Evolutionary conservation across 176 grass and related monocot genomes (phyloP), one percentile per base, ranked within the genome.

Genomic region (Eremochloa ophiuroides): DNA sequence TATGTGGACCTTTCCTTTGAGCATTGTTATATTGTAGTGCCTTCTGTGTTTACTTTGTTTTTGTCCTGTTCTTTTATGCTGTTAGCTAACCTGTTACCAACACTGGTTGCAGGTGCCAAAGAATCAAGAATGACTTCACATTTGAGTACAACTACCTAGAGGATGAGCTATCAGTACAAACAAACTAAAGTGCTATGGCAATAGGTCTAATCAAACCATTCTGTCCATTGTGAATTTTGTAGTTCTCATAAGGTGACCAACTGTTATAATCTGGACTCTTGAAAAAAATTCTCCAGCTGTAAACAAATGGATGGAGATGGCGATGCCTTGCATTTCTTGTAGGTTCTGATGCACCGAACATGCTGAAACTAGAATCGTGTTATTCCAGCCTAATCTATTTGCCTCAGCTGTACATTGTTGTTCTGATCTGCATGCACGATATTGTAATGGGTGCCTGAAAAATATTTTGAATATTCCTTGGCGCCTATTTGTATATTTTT

Each of bases 61-160:
- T 23, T 23, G 25, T 4, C 25, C 12, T 60, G 23, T 60, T 59
- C n/a, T 59, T 60, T 60, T 60, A 7, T 53, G 50, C 50, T n/a
- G 9, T 6, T 18, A 22, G 7, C 43, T 88, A 77, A 74, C 55
- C 13, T 35, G 16, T 78, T 39, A 20, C 56, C 23, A 77, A 73
- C 76, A 56, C 25, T 35, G 2, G 25, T 87, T 91, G 75, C 85
- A 99, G 97, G 97, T 95, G 93, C 71, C 97, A 99, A 85, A 93
- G 97, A 85, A 95, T 99, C 31, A 99, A 91, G 77, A 93, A 92
- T 18, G 97, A 99, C 29, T 99, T 99, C 83, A 89, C 86, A 67
- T 99, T 99, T 80, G 97, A 96, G 38, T 99, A 99, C 74, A 93
- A 96, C 83, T 99, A 81, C 69, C 93, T 99, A 2, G 97, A 99